phyloP scores from a whole-genome alignment of 2,329 filamentous ascomycete genomes.

The Paraphaeosphaeria minitans region DNA sequence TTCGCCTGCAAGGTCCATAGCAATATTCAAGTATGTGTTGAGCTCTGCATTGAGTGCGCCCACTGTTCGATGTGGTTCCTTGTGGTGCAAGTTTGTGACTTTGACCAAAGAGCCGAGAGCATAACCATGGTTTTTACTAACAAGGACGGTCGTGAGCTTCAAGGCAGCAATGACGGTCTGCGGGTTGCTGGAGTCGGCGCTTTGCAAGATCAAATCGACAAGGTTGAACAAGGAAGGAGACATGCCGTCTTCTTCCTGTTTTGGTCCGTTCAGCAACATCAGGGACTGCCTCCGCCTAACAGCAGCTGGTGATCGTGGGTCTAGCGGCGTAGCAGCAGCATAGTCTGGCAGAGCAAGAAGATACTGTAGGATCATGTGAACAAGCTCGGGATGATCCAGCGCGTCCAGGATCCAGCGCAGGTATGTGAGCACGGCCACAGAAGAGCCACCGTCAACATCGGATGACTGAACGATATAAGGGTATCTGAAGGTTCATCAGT shows the following conservation, averaged over 20 bases:
- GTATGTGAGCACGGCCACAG: slow-evolving; percentile 93
- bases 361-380: slow-evolving; percentile 91
- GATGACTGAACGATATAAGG: slow-evolving; percentile 95
- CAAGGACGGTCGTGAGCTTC: slow-evolving; percentile 82
- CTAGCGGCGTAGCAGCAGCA: slow-evolving; percentile 39
- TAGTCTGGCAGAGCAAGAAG: slow-evolving; percentile 78
- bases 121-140: slow-evolving; percentile 87
- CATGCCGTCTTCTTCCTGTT: slow-evolving; percentile 73
- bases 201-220: slow-evolving; percentile 86
- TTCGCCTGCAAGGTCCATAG: slow-evolving; percentile 69
- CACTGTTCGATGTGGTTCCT: slow-evolving; percentile 65
- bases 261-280: slow-evolving; percentile 80
- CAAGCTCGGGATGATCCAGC: slow-evolving; percentile 90
- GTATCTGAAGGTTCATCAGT: slow-evolving; percentile 64
- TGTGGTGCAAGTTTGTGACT: slow-evolving; percentile 63
- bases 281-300: slow-evolving; percentile 86
- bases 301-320: slow-evolving; percentile 60
- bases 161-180: slow-evolving; percentile 91
- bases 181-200: slow-evolving; percentile 79
- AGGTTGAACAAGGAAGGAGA: slow-evolving; percentile 92
- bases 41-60: slow-evolving; percentile 78
- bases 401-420: slow-evolving; percentile 88
- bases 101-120: slow-evolving; percentile 77
- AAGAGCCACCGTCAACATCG: slow-evolving; percentile 94
- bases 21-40: slow-evolving; percentile 71